Conservation (phyloP, 2,329 filamentous ascomycete species). For the Ambrosiella beaveri region DNA sequence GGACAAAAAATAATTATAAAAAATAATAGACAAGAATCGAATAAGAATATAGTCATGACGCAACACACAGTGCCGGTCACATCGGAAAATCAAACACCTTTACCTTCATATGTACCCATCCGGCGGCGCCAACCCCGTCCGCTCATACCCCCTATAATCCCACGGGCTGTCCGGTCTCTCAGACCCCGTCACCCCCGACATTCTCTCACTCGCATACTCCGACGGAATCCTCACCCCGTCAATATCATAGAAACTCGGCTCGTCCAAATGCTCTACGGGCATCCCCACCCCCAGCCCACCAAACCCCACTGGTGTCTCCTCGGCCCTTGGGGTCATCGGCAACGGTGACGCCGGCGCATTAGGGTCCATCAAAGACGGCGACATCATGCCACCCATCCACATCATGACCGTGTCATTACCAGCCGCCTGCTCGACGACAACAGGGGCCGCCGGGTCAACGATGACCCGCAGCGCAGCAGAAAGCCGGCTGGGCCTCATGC, state of each 20-base stretch:
- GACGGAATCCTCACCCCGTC: conserved; percentile 7
- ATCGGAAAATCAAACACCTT: background rate
- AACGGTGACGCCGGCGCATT: background rate
- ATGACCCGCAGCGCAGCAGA: background rate
- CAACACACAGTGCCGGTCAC: background rate
- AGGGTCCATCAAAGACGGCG: background rate
- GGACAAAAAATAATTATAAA: background rate
- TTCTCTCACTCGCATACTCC: conserved; percentile 1
- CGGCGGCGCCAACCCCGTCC: background rate
- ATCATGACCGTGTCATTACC: conserved; percentile 9
- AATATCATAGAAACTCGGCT: background rate
- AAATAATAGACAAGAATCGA: conserved; percentile 9
- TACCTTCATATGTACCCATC: conserved; percentile 4
- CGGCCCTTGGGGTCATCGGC: conserved; percentile 2
- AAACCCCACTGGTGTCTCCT: background rate
- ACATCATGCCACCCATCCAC: conserved; percentile 10
- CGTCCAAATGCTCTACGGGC: background rate
- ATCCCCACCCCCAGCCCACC: background rate
- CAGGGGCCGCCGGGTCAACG: background rate
- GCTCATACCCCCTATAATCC: conserved; percentile 7
- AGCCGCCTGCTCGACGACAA: background rate
- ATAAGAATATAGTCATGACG: background rate
- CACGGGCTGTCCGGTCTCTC: conserved; percentile 6
- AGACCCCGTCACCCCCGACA: background rate
- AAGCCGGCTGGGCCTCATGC: background rate